Evolutionary conservation across 164 flowering plant species (phyloP).

Genomic region (Buxus sempervirens): DNA sequence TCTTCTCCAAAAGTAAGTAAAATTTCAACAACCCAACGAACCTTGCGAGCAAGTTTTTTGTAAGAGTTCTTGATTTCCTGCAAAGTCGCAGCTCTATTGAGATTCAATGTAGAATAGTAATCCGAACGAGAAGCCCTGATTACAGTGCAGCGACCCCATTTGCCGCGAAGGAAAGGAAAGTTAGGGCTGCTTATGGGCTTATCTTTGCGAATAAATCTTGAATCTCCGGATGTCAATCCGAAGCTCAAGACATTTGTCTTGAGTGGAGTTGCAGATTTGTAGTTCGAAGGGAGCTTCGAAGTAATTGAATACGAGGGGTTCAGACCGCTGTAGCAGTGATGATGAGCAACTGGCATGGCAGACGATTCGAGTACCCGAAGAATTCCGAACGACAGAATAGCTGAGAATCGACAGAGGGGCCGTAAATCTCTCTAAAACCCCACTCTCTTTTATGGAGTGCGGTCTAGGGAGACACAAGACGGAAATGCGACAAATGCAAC

Average conservation of each 20-base stretch:
- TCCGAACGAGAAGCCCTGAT: conserved; percentile 36
- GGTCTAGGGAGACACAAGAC: too few relatives aligned
- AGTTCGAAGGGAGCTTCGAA: neutral
- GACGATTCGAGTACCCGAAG: neutral
- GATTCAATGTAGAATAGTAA: conserved; percentile 62
- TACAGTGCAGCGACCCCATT: neutral
- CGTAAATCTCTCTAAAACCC: too few relatives aligned
- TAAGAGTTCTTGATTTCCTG: conserved; percentile 82
- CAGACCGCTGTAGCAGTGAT: neutral
- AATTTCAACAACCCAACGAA: conserved; percentile 11
- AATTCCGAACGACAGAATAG: too few relatives aligned
- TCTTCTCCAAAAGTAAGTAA: neutral
- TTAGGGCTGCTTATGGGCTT: neutral
- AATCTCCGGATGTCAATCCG: neutral
- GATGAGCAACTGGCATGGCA: neutral
- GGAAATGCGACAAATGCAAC: too few relatives aligned
- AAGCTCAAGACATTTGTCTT: conserved; percentile 1
- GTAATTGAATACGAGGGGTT: neutral
- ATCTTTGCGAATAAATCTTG: neutral
- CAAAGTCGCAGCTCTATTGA: conserved; percentile 59
- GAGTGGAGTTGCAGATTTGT: neutral
- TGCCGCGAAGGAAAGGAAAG: conserved; percentile 1
- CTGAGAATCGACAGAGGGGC: too few relatives aligned
- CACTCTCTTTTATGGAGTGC: too few relatives aligned
- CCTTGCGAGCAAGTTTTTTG: conserved; percentile 87